Evolutionary conservation across 73 alveolate species (phyloP), one percentile per base, ranked within the genome.

Genomic region (Paramecium caudatum): DNA sequence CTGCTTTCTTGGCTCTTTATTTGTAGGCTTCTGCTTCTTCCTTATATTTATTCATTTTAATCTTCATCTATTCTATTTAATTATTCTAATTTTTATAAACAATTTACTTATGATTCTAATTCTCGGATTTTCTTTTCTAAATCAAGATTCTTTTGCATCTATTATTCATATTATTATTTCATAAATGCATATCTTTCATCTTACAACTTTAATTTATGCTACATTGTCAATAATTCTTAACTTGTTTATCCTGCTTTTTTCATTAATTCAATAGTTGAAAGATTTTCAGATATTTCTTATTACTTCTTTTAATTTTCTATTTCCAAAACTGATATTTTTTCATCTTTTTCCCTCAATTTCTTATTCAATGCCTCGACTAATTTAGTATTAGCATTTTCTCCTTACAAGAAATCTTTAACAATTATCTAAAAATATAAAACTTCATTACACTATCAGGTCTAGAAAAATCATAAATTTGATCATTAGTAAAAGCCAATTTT

Each of bases 361-460:
- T 41, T 27, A 9, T 74, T 41, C 30, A 74, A 74, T 16, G 47
- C 47, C 8, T 74, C 88, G 5, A 41, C 25, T 43, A 74, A 39
- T 15, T 74, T 74, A 8, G 41, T 27, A 74, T 30, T 12, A 0
- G 43, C 13, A 17, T 74, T 43, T 39, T 74, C 88, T 5, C 68
- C 88, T 41, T 27, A 13, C 27, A 74, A 37, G 15, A 41, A 74
- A 6, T 74, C 88, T 43, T 74, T 74, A 10, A 74, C 46, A 39
- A 74, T 74, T 17, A 86, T 86, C 70, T 62, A 33, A 37, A 12
- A 37, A 63, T 34, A 3, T 4, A 32, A 63, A 17, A 37, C 19
- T 10, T 39, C 13, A 63, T 61, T 61, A 63, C 93, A 63, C 90
- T 62, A 25, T 86, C 93, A 13, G 93, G 93, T 86, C 93, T 86